phyloP scores from a whole-genome alignment of 176 grass and related monocot genomes.

The Leersia perrieri region DNA sequence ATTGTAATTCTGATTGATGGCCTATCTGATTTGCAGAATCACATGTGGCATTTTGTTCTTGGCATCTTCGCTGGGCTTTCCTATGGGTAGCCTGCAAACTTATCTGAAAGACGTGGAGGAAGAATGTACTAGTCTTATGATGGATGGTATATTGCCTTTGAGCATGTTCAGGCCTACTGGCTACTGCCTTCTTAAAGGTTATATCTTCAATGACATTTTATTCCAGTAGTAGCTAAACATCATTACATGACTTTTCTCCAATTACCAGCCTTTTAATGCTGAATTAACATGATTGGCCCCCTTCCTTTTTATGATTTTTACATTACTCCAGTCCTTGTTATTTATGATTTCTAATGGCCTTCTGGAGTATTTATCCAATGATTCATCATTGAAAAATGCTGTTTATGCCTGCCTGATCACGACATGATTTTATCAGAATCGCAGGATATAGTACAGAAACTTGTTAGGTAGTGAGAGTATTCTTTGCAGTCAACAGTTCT shows the following conservation, averaged over 20 bases:
- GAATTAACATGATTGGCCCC: background rate
- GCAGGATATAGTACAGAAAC: background rate
- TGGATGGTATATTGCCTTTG: background rate
- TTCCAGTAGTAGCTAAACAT: background rate
- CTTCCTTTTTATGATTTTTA: background rate
- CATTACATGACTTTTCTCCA: background rate
- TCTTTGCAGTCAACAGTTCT: background rate
- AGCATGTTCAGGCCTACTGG: background rate
- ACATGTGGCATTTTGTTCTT: background rate
- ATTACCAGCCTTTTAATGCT: background rate
- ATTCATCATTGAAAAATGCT: background rate
- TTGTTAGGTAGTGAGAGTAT: too few species aligned
- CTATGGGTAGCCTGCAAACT: background rate
- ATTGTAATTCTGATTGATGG: background rate
- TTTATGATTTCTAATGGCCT: background rate
- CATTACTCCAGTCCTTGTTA: background rate
- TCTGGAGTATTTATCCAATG: background rate
- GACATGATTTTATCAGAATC: background rate
- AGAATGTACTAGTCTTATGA: background rate
- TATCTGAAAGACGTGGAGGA: background rate
- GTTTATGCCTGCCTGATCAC: background rate
- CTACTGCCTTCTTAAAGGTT: too few species aligned
- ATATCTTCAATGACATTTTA: background rate
- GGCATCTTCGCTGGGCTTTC: background rate
- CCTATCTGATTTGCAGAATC: background rate